Base-by-base conservation (phyloP, 768 basidiomycete genomes). In the Punctularia strigosozonata region DNA sequence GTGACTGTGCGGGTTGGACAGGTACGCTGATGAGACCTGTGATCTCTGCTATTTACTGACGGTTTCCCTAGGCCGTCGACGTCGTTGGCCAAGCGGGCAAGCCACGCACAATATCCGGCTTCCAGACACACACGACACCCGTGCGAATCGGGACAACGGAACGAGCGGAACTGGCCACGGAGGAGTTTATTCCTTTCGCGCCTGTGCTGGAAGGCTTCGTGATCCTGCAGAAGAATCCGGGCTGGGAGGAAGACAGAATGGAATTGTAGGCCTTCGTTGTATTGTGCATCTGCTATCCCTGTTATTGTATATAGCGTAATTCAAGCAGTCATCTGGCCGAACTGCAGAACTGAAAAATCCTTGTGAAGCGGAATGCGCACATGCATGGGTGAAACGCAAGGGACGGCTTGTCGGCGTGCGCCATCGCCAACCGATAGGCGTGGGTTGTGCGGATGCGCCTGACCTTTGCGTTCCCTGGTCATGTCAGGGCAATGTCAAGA, bases 1-100 rank as follows among this genome's bases (percentile, higher is more conserved):
- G 86, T 95, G 25, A 92, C 89, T 13, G 90, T 97, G 36, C 83
- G 95, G 25, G 95, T 99, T 17, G 95, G 95, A 14, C 84, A 85
- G 63, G 82, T 81, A 54, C 50, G 70, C 33, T 50, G 10, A 2
- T n/a, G 20, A 17, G 42, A 31, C 4, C 36, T 15, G n/a, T 23
- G 13, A 31, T 46, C 14, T 40, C 23, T 36, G 25, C 33, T 19
- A 30, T 31, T 32, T 14, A 37, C 44, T 23, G 24, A 30, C 31
- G 49, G 22, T 38, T 24, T 37, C 22, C 13, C 59, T 34, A 94
- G 76, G 95, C 95, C 4, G 82, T 98, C 47, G 94, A 99, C 52
- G 89, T 95, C 36, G 87, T 99, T 35, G 95, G 94, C 13, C 87
- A 97, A 62, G 95, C 95, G 0, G 95, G 95, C 30, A 98, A 97